Base-by-base conservation (phyloP, 306 rosid species). In the Betula pendula region DNA sequence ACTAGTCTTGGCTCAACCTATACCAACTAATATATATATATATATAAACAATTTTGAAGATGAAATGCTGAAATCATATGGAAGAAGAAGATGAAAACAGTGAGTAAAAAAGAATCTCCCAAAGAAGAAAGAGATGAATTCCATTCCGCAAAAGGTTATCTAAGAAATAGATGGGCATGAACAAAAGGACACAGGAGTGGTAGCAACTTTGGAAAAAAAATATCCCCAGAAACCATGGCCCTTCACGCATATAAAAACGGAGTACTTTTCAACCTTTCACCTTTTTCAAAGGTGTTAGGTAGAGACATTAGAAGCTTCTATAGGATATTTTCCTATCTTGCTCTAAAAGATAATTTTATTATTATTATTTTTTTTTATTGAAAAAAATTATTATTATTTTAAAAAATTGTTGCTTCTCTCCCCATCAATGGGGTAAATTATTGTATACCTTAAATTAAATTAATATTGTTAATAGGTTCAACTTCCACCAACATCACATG, bases 261-360 rank as follows among this genome's bases (percentile, higher is more conserved):
- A 58, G 69, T 50, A 72, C 77, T 84, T 84, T 81, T 71, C 81
- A 82, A 77, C 81, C 66, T 58, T 56, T 31, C n/a, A 24, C 79
- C 76, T 62, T 79, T 86, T 87, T 84, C 85, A 84, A 82, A 77
- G 67, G 87, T 69, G 87, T 84, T 87, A 75, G 87, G 90, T 84
- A 51, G 85, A 82, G 78, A 73, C 82, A 77, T 70, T 20, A 68
- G 88, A 87, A 87, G 88, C 88, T 87, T 84, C 88, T 76, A 77
- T 44, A 0, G 55, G 84, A 87, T 80, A 73, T 81, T 79, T 73
- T 76, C 8, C 50, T 0, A 17, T 10, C 35, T 71, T 71, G 3
- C 12, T 31, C 44, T 6, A 44, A 69, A 16, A 40, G 48, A 68
- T 17, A 27, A 63, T 22, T n/a, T 60, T 12, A 58, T 70, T 51